phyloP scores from a whole-genome alignment of 2,329 filamentous ascomycete species.

The Thelonectria discophora region DNA sequence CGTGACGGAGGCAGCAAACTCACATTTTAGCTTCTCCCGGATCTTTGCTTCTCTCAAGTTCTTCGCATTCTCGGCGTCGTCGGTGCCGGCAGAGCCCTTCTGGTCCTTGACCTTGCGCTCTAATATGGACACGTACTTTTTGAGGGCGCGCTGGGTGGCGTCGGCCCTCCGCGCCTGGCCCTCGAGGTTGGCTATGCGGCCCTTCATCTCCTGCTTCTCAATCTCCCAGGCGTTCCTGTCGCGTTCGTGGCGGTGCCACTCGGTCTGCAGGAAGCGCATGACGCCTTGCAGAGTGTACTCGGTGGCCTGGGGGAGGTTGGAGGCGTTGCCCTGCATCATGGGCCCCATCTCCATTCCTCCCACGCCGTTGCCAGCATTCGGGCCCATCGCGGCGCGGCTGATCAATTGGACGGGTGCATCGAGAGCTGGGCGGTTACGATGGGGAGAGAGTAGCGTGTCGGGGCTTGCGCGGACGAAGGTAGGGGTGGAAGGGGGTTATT shows the following conservation, averaged over 20 bases:
- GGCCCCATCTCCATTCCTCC: slow-evolving; percentile 56
- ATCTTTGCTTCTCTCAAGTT: slow-evolving; percentile 63
- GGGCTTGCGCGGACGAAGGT: slow-evolving; percentile 24
- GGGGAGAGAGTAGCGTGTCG: slow-evolving; percentile 33
- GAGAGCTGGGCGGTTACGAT: slow-evolving; percentile 43
- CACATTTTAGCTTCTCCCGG: slow-evolving; percentile 66
- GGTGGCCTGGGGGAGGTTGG: slow-evolving; percentile 65
- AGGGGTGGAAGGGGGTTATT: neutral
- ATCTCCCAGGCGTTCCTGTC: slow-evolving; percentile 99
- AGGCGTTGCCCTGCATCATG: slow-evolving; percentile 56
- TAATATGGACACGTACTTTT: slow-evolving; percentile 89
- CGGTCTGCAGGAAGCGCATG: slow-evolving; percentile 98
- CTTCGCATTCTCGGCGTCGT: slow-evolving; percentile 56
- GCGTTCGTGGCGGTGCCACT: slow-evolving; percentile 98
- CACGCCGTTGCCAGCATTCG: slow-evolving; percentile 56
- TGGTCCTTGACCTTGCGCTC: slow-evolving; percentile 89
- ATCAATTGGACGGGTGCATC: slow-evolving; percentile 49
- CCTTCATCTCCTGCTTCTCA: slow-evolving; percentile 98
- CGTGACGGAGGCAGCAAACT: slow-evolving; percentile 28
- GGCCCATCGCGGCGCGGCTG: slow-evolving; percentile 53
- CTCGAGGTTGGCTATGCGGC: slow-evolving; percentile 92
- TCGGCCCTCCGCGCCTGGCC: slow-evolving; percentile 88
- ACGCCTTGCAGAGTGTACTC: slow-evolving; percentile 78
- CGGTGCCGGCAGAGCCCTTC: slow-evolving; percentile 56
- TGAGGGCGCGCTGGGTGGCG: slow-evolving; percentile 86